phyloP scores from a whole-genome alignment of 2,329 filamentous ascomycete genomes.

The Cordyceps cicadae region DNA sequence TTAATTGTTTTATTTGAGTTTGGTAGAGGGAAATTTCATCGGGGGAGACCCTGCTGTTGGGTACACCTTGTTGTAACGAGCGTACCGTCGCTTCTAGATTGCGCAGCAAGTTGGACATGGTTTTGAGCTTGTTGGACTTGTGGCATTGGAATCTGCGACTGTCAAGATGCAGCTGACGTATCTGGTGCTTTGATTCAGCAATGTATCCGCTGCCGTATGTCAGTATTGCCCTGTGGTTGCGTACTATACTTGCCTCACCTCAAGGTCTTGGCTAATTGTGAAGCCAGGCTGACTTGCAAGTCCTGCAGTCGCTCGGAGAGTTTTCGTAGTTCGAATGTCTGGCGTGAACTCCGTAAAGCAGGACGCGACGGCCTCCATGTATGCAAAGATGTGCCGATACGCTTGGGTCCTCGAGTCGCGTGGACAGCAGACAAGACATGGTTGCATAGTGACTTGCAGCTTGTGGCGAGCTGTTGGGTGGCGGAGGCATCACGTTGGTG shows the following conservation, averaged over 20 bases:
- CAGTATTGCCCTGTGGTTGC: not conserved
- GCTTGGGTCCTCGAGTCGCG: not conserved
- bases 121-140: not conserved
- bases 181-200: not conserved
- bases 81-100: not conserved
- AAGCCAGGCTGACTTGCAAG: not conserved
- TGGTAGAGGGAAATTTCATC: not conserved
- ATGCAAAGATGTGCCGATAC: not conserved
- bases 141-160: not conserved
- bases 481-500: not conserved
- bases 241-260: not conserved
- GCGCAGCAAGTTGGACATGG: not conserved
- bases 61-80: not conserved
- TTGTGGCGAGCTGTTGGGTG: not conserved
- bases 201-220: not conserved
- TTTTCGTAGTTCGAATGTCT: not conserved
- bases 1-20: not conserved
- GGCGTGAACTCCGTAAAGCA: not conserved
- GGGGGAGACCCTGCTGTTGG: not conserved
- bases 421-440: not conserved
- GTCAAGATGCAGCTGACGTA: constrained; percentile 2
- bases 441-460: not conserved
- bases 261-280: not conserved
- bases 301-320: not conserved
- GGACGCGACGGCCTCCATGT: not conserved